Base-by-base conservation (phyloP, 1,284 basidiomycete genomes). In the Marasmius oreades region DNA sequence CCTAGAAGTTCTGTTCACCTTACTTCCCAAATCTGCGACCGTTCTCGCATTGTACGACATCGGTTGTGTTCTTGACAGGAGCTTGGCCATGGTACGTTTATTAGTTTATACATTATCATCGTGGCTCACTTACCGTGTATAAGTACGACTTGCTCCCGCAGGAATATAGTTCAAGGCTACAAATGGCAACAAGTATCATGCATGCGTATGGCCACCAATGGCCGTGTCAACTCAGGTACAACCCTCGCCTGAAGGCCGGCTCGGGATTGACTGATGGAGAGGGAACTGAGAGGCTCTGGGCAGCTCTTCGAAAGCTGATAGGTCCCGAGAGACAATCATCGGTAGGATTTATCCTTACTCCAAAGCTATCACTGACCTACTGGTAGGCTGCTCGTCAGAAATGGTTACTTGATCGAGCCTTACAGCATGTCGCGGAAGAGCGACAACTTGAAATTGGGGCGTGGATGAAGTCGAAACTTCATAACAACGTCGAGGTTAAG, bases 121-220 rank as follows among this genome's bases (percentile, higher is more conserved):
- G n/a, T n/a, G n/a, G n/a, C 34, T 36, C 16, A 36, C 34, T 16
- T 36, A 36, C 34, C 16, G 8, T 36, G 16, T 36, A 16, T 36
- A 8, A 36, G 73, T 75, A 69, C 43, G 63, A 68, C 12, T 63
- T 75, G n/a, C 59, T 77, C 0, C 57, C 64, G 0, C 23, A 48
- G 1, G 36, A 51, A 14, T 59, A 73, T 10, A 34, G 45, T 1
- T n/a, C 55, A 1, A 63, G 68, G 0, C 28, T 77, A 0, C 18
- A 45, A 1, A 73, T 75, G 51, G 68, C 66, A 0, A 73, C 70
- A 0, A 70, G 66, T 18, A 73, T 68, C 0, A 75, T 77, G 73
- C 74, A 77, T 56, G 69, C 73, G 0, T 77, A 73, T 50, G 69
- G 68, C 0, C 74, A 76, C 48, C 65, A 75, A 39, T 76, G 73